These are phyloP conservation scores for Penicillium glabrum DNA, from an alignment of 2,329 filamentous ascomycete genomes.

Conservation along the genomic window DNA sequence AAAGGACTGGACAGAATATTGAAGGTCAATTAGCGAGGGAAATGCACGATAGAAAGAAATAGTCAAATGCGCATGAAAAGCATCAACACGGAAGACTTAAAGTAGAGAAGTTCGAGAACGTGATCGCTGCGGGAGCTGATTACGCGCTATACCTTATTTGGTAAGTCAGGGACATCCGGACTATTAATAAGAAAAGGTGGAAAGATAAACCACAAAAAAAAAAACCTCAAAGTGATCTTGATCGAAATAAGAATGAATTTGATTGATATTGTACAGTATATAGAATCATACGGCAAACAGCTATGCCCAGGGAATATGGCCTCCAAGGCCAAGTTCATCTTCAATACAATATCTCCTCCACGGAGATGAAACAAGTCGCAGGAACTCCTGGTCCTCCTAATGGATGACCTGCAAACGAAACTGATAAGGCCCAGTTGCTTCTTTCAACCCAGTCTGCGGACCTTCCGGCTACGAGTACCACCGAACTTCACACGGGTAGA, in stretches of 20 bases:
- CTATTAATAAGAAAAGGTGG: not conserved
- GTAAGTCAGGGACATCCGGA: conserved; percentile 11
- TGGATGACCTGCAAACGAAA: not conserved
- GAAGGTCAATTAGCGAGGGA: conserved; percentile 1
- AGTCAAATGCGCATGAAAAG: conserved; percentile 4
- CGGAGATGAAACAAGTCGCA: not conserved
- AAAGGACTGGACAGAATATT: not conserved
- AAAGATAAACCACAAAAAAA: not conserved
- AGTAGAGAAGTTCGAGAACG: conserved; percentile 25
- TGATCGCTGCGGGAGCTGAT: conserved; percentile 29
- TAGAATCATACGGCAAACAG: conserved; percentile 11
- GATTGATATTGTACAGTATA: conserved; percentile 24
- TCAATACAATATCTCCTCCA: not conserved
- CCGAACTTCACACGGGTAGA: conserved; percentile 92
- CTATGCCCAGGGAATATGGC: conserved; percentile 3
- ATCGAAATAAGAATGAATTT: not conserved
- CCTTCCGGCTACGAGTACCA: conserved; percentile 81
- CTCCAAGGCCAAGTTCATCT: not conserved
- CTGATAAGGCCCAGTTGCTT: not conserved
- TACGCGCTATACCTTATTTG: conserved; percentile 33
- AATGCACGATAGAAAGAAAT: conserved; percentile 1
- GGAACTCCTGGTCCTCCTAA: not conserved
- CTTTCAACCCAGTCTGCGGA: conserved; percentile 70
- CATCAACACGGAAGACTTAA: conserved; percentile 7
- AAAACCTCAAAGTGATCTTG: not conserved